phyloP scores from a whole-genome alignment of 352 stramenopile species.

The Phytophthora hibernalis region DNA sequence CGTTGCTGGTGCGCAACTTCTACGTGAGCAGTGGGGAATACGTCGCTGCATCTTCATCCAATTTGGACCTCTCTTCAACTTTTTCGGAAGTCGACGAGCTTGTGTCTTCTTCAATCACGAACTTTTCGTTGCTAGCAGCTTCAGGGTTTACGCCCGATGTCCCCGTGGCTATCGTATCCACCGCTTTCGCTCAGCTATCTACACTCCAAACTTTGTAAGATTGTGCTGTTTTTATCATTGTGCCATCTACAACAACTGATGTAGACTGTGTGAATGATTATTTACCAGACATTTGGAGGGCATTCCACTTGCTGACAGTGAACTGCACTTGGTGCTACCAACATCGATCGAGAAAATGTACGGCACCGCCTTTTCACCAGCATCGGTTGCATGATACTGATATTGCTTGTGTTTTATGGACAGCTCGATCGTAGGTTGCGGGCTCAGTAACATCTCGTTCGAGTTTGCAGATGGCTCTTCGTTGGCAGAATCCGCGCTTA shows the following conservation, averaged over 20 bases:
- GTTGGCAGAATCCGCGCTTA: slow-evolving; percentile 29
- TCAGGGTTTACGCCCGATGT: slow-evolving; percentile 40
- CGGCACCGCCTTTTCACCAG: neutral
- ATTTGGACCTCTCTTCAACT: slow-evolving; percentile 47
- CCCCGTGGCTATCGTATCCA: slow-evolving; percentile 42
- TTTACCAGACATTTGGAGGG: slow-evolving; percentile 48
- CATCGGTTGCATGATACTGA: neutral
- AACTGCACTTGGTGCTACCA: slow-evolving; percentile 55
- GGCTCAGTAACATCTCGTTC: slow-evolving; percentile 48
- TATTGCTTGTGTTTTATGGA: neutral
- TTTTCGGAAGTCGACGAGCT: slow-evolving; percentile 49
- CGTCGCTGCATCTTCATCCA: slow-evolving; percentile 24
- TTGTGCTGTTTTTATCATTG: neutral
- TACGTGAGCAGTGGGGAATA: slow-evolving; percentile 31
- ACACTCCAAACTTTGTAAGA: slow-evolving; percentile 56
- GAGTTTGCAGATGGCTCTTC: slow-evolving; percentile 43
- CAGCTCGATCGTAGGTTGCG: slow-evolving; percentile 54
- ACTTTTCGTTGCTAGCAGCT: slow-evolving; percentile 49
- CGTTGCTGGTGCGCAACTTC: slow-evolving; percentile 38
- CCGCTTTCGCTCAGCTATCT: slow-evolving; percentile 51
- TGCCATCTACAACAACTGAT: slow-evolving; percentile 14
- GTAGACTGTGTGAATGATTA: neutral
- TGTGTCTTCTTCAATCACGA: slow-evolving; percentile 44
- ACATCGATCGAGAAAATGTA: slow-evolving; percentile 55
- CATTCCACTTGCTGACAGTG: slow-evolving; percentile 40